A percentile compares a stretch with the other conserved stretches of the same genome.
These are phyloP conservation scores for Tetrahymena borealis DNA, from an alignment of 73 alveolate genomes.

Conservation along the genomic window DNA sequence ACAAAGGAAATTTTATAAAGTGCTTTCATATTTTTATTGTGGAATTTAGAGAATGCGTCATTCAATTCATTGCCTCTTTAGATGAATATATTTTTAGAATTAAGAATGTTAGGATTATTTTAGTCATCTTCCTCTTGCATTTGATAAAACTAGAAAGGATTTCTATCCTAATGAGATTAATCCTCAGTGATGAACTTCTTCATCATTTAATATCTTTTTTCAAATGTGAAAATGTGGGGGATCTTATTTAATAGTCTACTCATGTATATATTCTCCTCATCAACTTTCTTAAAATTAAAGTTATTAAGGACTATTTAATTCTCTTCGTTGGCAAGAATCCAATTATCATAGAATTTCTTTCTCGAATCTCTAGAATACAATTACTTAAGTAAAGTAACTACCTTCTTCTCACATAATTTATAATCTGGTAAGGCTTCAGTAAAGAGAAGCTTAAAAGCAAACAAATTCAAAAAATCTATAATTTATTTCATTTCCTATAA, in stretches of 20 bases:
- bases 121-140: neutral
- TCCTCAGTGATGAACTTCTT: neutral
- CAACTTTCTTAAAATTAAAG: neutral
- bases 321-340: neutral
- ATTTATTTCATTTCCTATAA: neutral
- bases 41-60: constrained; percentile 59
- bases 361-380: neutral
- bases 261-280: neutral
- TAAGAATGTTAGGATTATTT: neutral
- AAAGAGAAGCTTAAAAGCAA: neutral
- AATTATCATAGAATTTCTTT: neutral
- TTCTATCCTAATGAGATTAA: neutral
- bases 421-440: neutral
- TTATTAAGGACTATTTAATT: neutral
- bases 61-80: constrained; percentile 43
- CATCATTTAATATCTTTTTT: neutral
- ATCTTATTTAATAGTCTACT: neutral
- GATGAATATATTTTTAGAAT: neutral
- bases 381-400: neutral
- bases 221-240: neutral
- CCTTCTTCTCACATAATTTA: neutral
- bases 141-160: neutral
- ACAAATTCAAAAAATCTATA: neutral
- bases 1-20: constrained; percentile 47
- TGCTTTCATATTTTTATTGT: constrained; percentile 44